phyloP scores from a whole-genome alignment of 2,329 filamentous ascomycete species.

The Hysterium pulicare region DNA sequence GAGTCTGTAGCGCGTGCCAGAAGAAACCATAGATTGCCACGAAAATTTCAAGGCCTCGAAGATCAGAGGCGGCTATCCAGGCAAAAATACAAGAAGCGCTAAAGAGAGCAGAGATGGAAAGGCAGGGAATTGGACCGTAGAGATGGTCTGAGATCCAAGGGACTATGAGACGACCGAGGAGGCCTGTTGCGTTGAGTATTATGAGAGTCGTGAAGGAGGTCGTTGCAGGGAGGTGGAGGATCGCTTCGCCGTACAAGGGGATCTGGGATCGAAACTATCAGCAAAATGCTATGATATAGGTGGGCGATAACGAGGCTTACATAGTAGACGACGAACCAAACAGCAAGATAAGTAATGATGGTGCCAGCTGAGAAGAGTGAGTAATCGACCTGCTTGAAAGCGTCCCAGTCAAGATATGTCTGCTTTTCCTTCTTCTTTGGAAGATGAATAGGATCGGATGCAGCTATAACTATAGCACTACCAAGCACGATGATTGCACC shows the following conservation, averaged over 20 bases:
- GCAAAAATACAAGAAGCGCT: not conserved
- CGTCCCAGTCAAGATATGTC: not conserved
- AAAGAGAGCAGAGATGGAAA: conserved; percentile 2
- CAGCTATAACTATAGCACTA: not conserved
- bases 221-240: not conserved
- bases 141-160: not conserved
- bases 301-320: conserved; percentile 1
- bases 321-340: conserved; percentile 1
- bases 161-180: conserved; percentile 1
- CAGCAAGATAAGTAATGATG: not conserved
- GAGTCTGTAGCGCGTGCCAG: not conserved
- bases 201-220: not conserved
- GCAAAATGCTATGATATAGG: too few relatives aligned
- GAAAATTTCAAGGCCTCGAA: not conserved
- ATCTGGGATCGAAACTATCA: too few relatives aligned
- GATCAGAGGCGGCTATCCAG: not conserved
- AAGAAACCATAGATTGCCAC: conserved; percentile 3
- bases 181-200: not conserved
- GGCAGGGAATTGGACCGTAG: not conserved
- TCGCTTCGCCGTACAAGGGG: not conserved
- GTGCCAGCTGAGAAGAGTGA: conserved; percentile 1
- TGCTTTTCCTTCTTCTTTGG: not conserved
- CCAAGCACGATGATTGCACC: not conserved
- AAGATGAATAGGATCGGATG: not conserved
- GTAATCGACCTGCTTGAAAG: conserved; percentile 2